A percentile compares a stretch with the other conserved stretches of the same genome.
phyloP scores from a whole-genome alignment of 768 basidiomycete genomes.

The Naganishia antarctica region DNA sequence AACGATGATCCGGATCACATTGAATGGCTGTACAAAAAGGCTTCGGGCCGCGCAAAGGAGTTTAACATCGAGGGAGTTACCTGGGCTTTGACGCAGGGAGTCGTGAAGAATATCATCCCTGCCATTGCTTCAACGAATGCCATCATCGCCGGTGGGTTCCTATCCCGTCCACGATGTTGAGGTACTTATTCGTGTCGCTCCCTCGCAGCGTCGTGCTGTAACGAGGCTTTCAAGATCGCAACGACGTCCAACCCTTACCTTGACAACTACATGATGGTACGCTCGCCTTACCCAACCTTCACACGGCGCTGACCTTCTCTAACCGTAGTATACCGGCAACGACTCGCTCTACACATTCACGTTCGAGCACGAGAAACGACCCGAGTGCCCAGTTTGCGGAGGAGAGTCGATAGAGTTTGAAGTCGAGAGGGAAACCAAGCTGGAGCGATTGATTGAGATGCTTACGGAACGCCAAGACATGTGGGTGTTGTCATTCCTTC shows the following conservation, averaged over 20 bases:
- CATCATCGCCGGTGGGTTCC: slow-evolving; percentile 73
- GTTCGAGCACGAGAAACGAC: slow-evolving; percentile 86
- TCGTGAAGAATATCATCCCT: slow-evolving; percentile 99
- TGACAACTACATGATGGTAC: slow-evolving; percentile 78
- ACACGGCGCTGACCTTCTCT: not conserved
- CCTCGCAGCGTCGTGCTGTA: slow-evolving; percentile 80
- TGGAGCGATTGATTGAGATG: slow-evolving; percentile 83
- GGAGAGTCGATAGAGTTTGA: slow-evolving; percentile 74
- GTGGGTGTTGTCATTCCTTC: slow-evolving; percentile 56
- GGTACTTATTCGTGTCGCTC: not conserved
- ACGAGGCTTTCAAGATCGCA: slow-evolving; percentile 98
- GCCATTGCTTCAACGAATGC: slow-evolving; percentile 98
- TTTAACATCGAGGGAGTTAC: slow-evolving; percentile 98
- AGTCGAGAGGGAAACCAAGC: slow-evolving; percentile 66
- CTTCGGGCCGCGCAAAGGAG: slow-evolving; percentile 75
- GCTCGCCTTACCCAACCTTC: slow-evolving; percentile 10
- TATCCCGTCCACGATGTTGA: not conserved
- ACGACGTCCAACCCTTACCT: slow-evolving; percentile 89
- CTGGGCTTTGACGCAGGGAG: slow-evolving; percentile 94
- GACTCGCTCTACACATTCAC: slow-evolving; percentile 96
- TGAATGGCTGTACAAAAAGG: slow-evolving; percentile 79
- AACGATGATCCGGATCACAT: slow-evolving; percentile 97
- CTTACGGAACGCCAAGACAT: slow-evolving; percentile 82
- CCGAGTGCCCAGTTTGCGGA: slow-evolving; percentile 95
- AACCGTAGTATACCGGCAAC: slow-evolving; percentile 82